phyloP scores from a whole-genome alignment of 805 yeast genomes.

The Wickerhamiella vanderwaltii region DNA sequence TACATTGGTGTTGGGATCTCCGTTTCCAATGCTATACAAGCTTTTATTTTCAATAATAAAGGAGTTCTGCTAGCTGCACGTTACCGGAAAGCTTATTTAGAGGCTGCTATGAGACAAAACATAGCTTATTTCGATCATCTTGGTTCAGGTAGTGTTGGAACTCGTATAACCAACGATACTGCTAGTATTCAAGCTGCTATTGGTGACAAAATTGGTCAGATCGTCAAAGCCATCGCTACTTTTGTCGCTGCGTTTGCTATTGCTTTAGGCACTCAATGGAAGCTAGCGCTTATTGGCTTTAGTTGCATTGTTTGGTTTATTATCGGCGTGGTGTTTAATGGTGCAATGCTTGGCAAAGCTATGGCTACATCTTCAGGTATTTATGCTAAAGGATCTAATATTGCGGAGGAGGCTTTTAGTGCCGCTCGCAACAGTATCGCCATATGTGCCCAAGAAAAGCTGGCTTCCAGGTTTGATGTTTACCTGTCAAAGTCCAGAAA shows the following conservation, averaged over 20 bases:
- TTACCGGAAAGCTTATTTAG: constrained; percentile 26
- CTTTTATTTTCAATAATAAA: constrained; percentile 26
- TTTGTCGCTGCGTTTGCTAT: constrained; percentile 27
- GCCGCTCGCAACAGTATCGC: constrained; percentile 31
- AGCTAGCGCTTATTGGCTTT: constrained; percentile 25
- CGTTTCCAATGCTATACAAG: constrained; percentile 21
- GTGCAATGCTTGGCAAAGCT: constrained; percentile 18
- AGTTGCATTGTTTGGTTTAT: constrained; percentile 24
- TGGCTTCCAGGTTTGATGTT: constrained; percentile 19
- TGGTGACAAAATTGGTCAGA: constrained; percentile 27
- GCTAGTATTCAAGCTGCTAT: constrained; percentile 29
- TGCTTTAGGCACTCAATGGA: constrained; percentile 24
- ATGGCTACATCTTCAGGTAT: constrained; percentile 14
- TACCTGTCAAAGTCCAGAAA: constrained; percentile 16
- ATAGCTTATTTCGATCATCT: constrained; percentile 30
- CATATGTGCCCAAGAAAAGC: constrained; percentile 25
- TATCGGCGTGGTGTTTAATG: constrained; percentile 19
- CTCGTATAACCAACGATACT: constrained; percentile 30
- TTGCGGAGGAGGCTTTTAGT: constrained; percentile 29
- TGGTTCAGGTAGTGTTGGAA: constrained; percentile 31
- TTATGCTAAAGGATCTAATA: constrained; percentile 24
- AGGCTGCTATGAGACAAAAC: constrained; percentile 27
- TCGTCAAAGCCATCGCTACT: constrained; percentile 26
- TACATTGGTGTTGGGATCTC: constrained; percentile 27
- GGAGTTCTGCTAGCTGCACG: constrained; percentile 31